phyloP scores from a whole-genome alignment of 768 basidiomycete genomes.

The Porphyrellus cyaneotinctus region DNA sequence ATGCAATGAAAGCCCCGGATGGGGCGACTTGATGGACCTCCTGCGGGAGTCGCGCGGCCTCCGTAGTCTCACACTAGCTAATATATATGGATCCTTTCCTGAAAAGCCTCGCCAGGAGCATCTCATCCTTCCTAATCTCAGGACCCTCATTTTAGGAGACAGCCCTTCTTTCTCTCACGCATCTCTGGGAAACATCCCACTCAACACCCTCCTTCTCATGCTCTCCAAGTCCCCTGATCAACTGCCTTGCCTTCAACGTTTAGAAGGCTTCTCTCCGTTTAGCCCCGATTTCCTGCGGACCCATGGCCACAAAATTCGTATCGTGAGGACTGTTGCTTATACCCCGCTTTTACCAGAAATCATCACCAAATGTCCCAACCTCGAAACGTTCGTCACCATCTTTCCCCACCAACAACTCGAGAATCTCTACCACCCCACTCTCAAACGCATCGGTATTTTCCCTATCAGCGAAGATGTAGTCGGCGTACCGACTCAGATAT shows the following conservation, averaged over 20 bases:
- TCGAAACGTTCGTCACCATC: slow-evolving; percentile 39
- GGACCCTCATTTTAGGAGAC: slow-evolving; percentile 41
- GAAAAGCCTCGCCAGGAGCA: slow-evolving; percentile 19
- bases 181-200: slow-evolving; percentile 32
- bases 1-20: slow-evolving; percentile 41
- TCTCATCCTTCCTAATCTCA: slow-evolving; percentile 35
- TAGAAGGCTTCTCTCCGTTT: slow-evolving; percentile 43
- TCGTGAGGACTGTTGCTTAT: slow-evolving; percentile 36
- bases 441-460: slow-evolving; percentile 42
- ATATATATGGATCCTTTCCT: slow-evolving; percentile 35
- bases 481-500: slow-evolving; percentile 36
- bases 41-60: slow-evolving; percentile 34
- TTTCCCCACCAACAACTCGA: slow-evolving; percentile 34
- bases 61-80: slow-evolving; percentile 38
- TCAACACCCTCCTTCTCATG: slow-evolving; percentile 40
- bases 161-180: slow-evolving; percentile 31
- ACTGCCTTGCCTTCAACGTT: slow-evolving; percentile 38
- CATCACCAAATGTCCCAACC: slow-evolving; percentile 38
- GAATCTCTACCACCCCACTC: slow-evolving; percentile 35
- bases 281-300: slow-evolving; percentile 38
- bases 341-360: slow-evolving; percentile 34
- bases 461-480: slow-evolving; percentile 38
- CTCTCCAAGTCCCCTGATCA: slow-evolving; percentile 33
- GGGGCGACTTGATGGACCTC: slow-evolving; percentile 37
- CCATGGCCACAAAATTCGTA: slow-evolving; percentile 41